phyloP scores from a whole-genome alignment of 2,329 filamentous ascomycete genomes.

The Talaromyces sp. region DNA sequence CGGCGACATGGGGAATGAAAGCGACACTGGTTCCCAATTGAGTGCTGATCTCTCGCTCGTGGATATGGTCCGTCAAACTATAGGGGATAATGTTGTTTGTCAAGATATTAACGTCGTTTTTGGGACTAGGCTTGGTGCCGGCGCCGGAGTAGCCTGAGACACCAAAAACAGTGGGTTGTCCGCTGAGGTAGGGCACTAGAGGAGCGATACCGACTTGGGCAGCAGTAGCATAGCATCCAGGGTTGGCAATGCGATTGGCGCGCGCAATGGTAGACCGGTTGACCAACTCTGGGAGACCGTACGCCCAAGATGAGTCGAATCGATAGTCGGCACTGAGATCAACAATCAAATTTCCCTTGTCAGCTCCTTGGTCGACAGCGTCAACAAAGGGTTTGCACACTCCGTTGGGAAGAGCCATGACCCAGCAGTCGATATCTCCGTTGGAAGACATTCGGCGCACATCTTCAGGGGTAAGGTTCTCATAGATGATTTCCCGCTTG shows the following conservation, averaged over 20 bases:
- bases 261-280: slow-evolving; percentile 71
- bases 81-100: slow-evolving; percentile 88
- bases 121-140: slow-evolving; percentile 87
- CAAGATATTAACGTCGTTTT: slow-evolving; percentile 83
- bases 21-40: slow-evolving; percentile 72
- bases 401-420: slow-evolving; percentile 93
- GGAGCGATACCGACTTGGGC: slow-evolving; percentile 87
- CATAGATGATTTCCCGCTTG: slow-evolving; percentile 88
- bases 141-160: slow-evolving; percentile 93
- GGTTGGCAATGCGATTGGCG: slow-evolving; percentile 81
- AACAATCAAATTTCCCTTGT: slow-evolving; percentile 70
- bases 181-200: slow-evolving; percentile 71
- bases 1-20: slow-evolving; percentile 92
- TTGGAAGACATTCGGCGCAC: slow-evolving; percentile 78
- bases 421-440: slow-evolving; percentile 89
- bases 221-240: slow-evolving; percentile 92
- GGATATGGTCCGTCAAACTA: slow-evolving; percentile 87
- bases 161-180: slow-evolving; percentile 78
- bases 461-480: slow-evolving; percentile 83
- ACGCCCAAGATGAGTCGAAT: slow-evolving; percentile 81
- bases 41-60: slow-evolving; percentile 81
- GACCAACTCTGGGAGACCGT: slow-evolving; percentile 82
- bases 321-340: slow-evolving; percentile 97
- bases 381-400: slow-evolving; percentile 93
- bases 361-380: slow-evolving; percentile 69